Percentiles rank a stretch among this genome's conserved stretches.
Evolutionary conservation across 305 asterid genomes (phyloP).

Genomic region (Rubia peregrina): DNA sequence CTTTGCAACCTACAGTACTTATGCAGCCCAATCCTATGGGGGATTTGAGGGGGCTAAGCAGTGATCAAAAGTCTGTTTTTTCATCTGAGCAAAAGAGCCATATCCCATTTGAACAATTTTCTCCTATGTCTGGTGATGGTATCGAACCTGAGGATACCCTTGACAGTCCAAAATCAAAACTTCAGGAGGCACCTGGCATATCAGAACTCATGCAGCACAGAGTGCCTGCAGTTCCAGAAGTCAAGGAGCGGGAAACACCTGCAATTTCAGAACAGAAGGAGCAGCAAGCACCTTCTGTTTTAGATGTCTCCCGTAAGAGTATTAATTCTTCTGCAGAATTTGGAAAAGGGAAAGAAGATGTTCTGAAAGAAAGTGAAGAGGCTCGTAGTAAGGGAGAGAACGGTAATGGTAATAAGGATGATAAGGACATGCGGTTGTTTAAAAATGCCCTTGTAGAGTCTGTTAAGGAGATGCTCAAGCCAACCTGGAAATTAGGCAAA

Average conservation of each 20-base stretch:
- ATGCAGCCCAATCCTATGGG: conserved; percentile 20
- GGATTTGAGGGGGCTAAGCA: conserved; percentile 21
- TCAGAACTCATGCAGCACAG: conserved; percentile 23
- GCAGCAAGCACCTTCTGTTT: conserved; percentile 24
- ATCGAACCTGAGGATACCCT: conserved; percentile 17
- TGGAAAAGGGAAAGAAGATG: conserved; percentile 31
- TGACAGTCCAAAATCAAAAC: conserved; percentile 28
- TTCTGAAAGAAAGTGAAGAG: conserved; percentile 32
- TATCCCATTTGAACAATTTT: conserved; percentile 25
- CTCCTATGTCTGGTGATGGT: conserved; percentile 24
- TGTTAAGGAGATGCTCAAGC: conserved; percentile 87
- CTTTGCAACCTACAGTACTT: conserved; percentile 24
- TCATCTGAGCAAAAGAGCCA: conserved; percentile 25
- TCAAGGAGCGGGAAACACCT: conserved; percentile 29
- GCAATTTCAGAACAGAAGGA: conserved; percentile 24
- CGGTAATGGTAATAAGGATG: conserved; percentile 53
- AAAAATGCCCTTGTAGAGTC: conserved; percentile 75
- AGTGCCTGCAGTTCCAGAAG: conserved; percentile 10
- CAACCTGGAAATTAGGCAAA: conserved; percentile 88
- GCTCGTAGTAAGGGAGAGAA: conserved; percentile 45
- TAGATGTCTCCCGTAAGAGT: conserved; percentile 25
- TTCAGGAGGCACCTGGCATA: conserved; percentile 24
- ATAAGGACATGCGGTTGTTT: conserved; percentile 64
- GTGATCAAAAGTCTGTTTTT: conserved; percentile 20
- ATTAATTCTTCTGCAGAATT: conserved; percentile 18